phyloP scores from a whole-genome alignment of 805 yeast genomes.

The Suhomyces xylopsoci region DNA sequence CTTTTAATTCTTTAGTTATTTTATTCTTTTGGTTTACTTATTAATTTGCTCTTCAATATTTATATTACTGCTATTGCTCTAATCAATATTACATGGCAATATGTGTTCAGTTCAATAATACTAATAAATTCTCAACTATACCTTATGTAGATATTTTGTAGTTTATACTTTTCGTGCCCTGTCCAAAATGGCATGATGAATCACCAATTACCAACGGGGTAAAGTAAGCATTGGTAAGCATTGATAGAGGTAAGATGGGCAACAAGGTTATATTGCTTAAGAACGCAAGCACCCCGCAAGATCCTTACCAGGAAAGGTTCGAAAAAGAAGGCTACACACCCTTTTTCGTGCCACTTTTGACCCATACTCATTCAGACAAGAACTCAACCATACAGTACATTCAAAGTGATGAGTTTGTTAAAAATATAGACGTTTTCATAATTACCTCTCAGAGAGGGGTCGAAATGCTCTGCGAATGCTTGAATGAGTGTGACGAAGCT shows the following conservation, averaged over 20 bases:
- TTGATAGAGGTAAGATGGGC: neutral
- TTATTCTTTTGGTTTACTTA: neutral
- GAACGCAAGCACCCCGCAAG: conserved; percentile 66
- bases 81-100: neutral
- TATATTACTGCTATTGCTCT: neutral
- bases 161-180: neutral
- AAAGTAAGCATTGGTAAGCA: neutral
- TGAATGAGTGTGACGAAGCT: conserved; percentile 24
- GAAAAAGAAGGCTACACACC: conserved; percentile 36
- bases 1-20: neutral
- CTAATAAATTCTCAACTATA: too few relatives aligned
- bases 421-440: conserved; percentile 51
- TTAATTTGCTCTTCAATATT: neutral
- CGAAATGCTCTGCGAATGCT: conserved; percentile 59
- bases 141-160: too few relatives aligned
- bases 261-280: conserved; percentile 54
- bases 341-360: conserved; percentile 68
- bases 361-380: conserved; percentile 57
- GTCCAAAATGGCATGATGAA: neutral
- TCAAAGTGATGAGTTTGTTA: conserved; percentile 38
- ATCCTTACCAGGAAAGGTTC: conserved; percentile 57
- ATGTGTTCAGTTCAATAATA: neutral
- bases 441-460: conserved; percentile 92
- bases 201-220: neutral
- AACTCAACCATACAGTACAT: conserved; percentile 44